Evolutionary conservation across 108 stramenopile species (phyloP).

Genomic region (Nitzschia sp.): DNA sequence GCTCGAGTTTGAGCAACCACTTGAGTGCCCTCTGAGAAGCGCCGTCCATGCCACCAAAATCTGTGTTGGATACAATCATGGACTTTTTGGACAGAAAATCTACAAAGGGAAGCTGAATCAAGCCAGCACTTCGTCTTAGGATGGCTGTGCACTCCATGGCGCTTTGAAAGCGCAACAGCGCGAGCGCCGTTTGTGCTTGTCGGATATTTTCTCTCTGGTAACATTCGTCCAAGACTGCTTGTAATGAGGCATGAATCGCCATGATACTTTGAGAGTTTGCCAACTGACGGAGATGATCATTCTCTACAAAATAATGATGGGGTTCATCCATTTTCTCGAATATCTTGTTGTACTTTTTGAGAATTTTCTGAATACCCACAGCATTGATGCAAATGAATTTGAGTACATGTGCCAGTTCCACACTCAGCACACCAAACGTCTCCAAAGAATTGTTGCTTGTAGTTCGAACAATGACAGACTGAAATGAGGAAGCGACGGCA

Average conservation of each 20-base stretch:
- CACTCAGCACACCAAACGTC: conserved; percentile 31
- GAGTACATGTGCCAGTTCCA: conserved; percentile 63
- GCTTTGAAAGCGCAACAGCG: conserved; percentile 42
- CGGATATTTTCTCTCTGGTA: conserved; percentile 15
- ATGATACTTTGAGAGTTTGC: conserved; percentile 49
- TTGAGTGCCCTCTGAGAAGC: conserved; percentile 46
- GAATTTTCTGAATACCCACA: conserved; percentile 64
- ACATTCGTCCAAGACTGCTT: conserved; percentile 41
- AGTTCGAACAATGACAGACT: not conserved
- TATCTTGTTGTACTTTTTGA: conserved; percentile 68
- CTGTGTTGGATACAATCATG: conserved; percentile 51
- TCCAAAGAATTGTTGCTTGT: no score
- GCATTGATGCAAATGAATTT: conserved; percentile 64
- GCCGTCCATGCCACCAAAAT: conserved; percentile 52
- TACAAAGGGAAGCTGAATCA: conserved; percentile 49
- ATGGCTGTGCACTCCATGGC: conserved; percentile 45
- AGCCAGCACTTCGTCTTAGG: conserved; percentile 42
- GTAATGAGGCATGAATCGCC: conserved; percentile 53
- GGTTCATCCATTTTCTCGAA: conserved; percentile 26
- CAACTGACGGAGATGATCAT: conserved; percentile 51
- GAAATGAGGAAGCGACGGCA: no score
- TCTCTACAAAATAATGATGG: conserved; percentile 23
- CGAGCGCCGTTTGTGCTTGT: conserved; percentile 23
- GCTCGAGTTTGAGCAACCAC: conserved; percentile 46
- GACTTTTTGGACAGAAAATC: conserved; percentile 53